A percentile compares a stretch with the other conserved stretches of the same genome.
Conservation (phyloP, 805 yeast genomes). For the Ogataea populi-albae region DNA sequence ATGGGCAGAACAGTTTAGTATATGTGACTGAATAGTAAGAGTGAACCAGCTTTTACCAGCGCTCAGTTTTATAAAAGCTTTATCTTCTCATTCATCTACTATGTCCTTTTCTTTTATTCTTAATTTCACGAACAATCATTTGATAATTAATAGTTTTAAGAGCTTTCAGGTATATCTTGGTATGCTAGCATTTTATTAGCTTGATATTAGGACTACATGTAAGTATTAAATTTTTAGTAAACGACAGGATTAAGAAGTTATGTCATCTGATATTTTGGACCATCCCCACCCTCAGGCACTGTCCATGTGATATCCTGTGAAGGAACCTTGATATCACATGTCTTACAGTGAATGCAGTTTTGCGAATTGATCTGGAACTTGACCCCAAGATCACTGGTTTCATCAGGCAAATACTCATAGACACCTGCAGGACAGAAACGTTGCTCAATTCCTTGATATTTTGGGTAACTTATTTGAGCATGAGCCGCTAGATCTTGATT, state of each 20-base stretch:
- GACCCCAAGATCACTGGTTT: conserved; percentile 55
- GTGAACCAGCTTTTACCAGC: too few species aligned
- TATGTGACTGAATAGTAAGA: too few species aligned
- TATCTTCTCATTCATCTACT: too few species aligned
- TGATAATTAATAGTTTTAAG: too few species aligned
- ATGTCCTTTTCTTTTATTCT: too few species aligned
- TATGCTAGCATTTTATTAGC: too few species aligned
- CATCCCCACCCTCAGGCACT: conserved; percentile 99
- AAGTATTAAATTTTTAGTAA: too few species aligned
- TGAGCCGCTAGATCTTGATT: conserved; percentile 65
- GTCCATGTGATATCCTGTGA: conserved; percentile 92
- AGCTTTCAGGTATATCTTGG: too few species aligned
- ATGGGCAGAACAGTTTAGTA: too few species aligned
- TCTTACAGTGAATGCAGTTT: conserved; percentile 97
- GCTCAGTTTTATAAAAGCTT: too few species aligned
- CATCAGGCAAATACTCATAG: conserved; percentile 82
- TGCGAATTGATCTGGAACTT: conserved; percentile 92
- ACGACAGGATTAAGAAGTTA: conserved; percentile 10
- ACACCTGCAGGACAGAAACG: conserved; percentile 99
- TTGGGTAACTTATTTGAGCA: conserved; percentile 66
- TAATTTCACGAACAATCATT: too few species aligned
- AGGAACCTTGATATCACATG: conserved; percentile 97
- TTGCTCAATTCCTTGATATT: conserved; percentile 81
- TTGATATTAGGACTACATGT: too few species aligned
- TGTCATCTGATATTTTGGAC: conserved; percentile 92